A percentile compares a stretch with the other conserved stretches of the same genome.
Conservation (phyloP, 1,284 basidiomycete species). For the Marasmius oreades region DNA sequence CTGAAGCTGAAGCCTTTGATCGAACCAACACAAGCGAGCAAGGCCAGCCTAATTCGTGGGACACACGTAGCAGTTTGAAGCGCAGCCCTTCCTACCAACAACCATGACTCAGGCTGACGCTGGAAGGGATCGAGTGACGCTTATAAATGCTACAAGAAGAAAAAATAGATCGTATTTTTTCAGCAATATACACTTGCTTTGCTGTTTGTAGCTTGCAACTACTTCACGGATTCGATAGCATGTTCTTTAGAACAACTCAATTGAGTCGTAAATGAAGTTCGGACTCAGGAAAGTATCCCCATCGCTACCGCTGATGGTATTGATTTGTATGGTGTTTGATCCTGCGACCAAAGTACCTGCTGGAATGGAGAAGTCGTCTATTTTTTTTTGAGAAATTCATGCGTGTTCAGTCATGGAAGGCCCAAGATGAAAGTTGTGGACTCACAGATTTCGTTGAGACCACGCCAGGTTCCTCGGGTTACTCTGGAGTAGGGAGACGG, state of each 20-base stretch:
- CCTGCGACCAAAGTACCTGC: slow-evolving; percentile 37
- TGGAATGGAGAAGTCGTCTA: slow-evolving; percentile 38
- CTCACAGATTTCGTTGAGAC: slow-evolving; percentile 40
- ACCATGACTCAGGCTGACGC: no score
- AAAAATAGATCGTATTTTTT: no score
- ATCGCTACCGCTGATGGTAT: slow-evolving; percentile 39
- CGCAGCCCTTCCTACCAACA: no score
- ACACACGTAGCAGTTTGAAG: no score
- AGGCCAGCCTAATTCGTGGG: no score
- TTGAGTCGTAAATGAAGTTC: slow-evolving; percentile 42
- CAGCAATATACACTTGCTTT: slow-evolving; percentile 11
- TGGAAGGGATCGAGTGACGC: no score
- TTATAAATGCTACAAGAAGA: no score
- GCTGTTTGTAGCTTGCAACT: neutral
- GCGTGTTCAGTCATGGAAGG: neutral
- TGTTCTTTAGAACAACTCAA: slow-evolving; percentile 20
- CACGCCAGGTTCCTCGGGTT: slow-evolving; percentile 44
- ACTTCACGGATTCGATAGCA: neutral
- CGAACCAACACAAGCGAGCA: no score
- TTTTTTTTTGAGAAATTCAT: neutral
- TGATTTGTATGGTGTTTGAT: slow-evolving; percentile 39
- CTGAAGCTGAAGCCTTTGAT: no score
- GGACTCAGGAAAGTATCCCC: slow-evolving; percentile 41
- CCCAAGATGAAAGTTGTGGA: neutral
- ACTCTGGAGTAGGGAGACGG: no score